Percentiles rank a stretch among this genome's conserved stretches.
Evolutionary conservation across 2,329 filamentous ascomycete genomes (phyloP).

Genomic region (Aspergillus hiratsukae): DNA sequence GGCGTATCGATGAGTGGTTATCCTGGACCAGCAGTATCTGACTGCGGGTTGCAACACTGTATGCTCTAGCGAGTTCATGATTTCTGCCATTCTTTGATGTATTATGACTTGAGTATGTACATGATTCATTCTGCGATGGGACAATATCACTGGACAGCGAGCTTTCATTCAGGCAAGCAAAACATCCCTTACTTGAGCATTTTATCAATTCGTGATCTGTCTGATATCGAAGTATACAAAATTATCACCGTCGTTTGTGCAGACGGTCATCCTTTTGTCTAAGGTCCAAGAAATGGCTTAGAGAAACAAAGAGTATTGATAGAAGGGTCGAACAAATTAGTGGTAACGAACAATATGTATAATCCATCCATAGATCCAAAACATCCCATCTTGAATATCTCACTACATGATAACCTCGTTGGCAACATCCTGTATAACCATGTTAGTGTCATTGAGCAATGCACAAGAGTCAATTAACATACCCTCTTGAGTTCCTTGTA

Average conservation of each 20-base stretch:
- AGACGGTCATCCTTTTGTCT: too few relatives aligned
- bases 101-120: constrained; percentile 1
- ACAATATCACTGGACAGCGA: too few relatives aligned
- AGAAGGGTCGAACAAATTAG: neutral
- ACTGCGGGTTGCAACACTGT: neutral
- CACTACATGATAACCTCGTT: constrained; percentile 81
- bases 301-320: neutral
- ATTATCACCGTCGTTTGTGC: too few relatives aligned
- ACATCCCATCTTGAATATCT: neutral
- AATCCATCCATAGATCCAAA: constrained; percentile 10
- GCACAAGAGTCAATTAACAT: constrained; percentile 37
- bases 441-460: constrained; percentile 2
- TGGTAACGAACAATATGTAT: constrained; percentile 10
- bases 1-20: constrained; percentile 23
- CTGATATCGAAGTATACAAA: too few relatives aligned
- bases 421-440: constrained; percentile 30
- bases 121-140: neutral
- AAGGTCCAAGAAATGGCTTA: neutral
- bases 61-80: neutral
- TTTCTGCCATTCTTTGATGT: neutral
- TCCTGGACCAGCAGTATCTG: neutral
- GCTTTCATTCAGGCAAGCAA: too few relatives aligned
- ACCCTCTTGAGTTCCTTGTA: constrained; percentile 98
- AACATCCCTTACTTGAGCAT: too few relatives aligned
- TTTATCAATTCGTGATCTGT: too few relatives aligned